Conservation (phyloP, 768 basidiomycete species). For the Guyanaporus albipodus region DNA sequence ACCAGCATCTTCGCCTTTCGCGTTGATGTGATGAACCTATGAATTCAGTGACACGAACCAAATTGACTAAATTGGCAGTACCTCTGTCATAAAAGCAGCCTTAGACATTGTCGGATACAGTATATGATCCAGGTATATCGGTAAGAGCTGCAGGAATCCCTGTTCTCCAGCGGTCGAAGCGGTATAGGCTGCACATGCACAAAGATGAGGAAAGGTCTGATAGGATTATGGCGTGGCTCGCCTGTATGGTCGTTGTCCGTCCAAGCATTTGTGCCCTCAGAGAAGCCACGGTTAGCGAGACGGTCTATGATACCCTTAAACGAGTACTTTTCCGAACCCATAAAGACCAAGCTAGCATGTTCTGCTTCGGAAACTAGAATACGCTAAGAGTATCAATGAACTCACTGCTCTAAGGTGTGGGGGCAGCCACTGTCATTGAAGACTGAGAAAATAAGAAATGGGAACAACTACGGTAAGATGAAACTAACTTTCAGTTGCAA, state of each 20-base stretch:
- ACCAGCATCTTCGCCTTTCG: constrained; percentile 86
- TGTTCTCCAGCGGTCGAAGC: constrained; percentile 93
- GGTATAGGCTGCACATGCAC: constrained; percentile 62
- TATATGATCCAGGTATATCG: constrained; percentile 94
- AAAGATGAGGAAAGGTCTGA: not conserved
- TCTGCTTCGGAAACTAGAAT: constrained; percentile 1
- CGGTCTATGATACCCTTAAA: constrained; percentile 96
- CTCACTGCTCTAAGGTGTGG: constrained; percentile 93
- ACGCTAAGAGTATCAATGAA: constrained; percentile 5
- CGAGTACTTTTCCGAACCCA: constrained; percentile 94
- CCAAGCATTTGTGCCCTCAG: constrained; percentile 94
- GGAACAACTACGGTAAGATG: not conserved
- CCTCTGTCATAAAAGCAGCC: constrained; percentile 72
- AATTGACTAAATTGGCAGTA: constrained; percentile 18
- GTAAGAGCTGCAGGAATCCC: constrained; percentile 80
- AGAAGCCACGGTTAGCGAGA: constrained; percentile 91
- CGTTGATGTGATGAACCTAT: constrained; percentile 93
- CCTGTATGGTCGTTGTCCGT: constrained; percentile 89
- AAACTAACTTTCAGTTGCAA: constrained; percentile 80
- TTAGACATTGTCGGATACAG: constrained; percentile 93
- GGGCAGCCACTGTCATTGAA: constrained; percentile 95
- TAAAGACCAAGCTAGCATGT: constrained; percentile 73
- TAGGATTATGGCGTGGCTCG: not conserved
- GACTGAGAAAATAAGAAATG: constrained; percentile 44
- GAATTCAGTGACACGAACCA: constrained; percentile 3